Percentiles rank a stretch among this genome's conserved stretches.
Evolutionary conservation across 2,329 filamentous ascomycete genomes (phyloP).

Genomic region (Claviceps fusiformis): DNA sequence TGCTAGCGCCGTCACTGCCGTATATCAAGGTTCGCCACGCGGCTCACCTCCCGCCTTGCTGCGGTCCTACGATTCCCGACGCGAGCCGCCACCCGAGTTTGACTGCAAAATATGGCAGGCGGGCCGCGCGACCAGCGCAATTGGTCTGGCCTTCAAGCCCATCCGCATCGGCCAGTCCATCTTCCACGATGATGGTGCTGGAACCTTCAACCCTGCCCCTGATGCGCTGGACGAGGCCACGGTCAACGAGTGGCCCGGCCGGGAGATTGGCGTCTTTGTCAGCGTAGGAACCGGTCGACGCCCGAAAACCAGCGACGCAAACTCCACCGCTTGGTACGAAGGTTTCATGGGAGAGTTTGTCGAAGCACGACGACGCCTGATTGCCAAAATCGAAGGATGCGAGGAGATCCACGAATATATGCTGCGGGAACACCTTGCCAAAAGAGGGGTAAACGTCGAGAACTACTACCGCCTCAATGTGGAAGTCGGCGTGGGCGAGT

Average conservation of each 20-base stretch:
- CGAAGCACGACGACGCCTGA: slow-evolving; percentile 71
- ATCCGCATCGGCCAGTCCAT: slow-evolving; percentile 86
- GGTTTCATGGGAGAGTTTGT: slow-evolving; percentile 86
- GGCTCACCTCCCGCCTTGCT: slow-evolving; percentile 58
- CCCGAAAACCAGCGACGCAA: slow-evolving; percentile 49
- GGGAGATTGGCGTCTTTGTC: slow-evolving; percentile 83
- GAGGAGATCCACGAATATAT: slow-evolving; percentile 82
- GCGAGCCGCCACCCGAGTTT: slow-evolving; percentile 79
- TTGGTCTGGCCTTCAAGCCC: slow-evolving; percentile 88
- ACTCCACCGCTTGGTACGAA: slow-evolving; percentile 79
- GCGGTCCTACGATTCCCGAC: slow-evolving; percentile 88
- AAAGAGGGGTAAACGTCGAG: slow-evolving; percentile 68
- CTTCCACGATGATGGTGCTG: slow-evolving; percentile 85
- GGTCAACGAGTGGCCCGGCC: slow-evolving; percentile 86
- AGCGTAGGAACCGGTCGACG: slow-evolving; percentile 91
- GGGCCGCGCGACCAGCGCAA: slow-evolving; percentile 83
- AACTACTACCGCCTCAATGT: slow-evolving; percentile 97
- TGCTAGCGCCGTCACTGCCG: slow-evolving; percentile 69
- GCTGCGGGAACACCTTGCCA: slow-evolving; percentile 62
- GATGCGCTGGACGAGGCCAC: slow-evolving; percentile 79
- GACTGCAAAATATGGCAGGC: slow-evolving; percentile 97
- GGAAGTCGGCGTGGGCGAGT: slow-evolving; percentile 89
- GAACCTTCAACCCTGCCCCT: slow-evolving; percentile 83
- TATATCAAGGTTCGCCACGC: slow-evolving; percentile 70
- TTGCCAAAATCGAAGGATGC: slow-evolving; percentile 89